Conservation (phyloP, 495 filamentous ascomycete species). For the Margaritispora aquatica region DNA sequence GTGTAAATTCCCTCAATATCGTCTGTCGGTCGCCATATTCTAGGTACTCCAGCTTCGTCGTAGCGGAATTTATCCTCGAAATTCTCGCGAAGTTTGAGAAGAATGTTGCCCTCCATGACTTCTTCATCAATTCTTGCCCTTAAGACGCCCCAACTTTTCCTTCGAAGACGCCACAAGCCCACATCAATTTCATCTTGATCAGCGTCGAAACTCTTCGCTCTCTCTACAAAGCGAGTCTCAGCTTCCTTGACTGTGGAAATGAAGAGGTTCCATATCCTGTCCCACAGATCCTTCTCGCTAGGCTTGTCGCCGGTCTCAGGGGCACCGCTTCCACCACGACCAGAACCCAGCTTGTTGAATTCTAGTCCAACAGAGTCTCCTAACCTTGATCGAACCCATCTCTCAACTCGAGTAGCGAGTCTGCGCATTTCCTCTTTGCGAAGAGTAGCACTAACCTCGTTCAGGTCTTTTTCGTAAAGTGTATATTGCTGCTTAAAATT, state of each 20-base stretch:
- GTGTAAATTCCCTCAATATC: constrained; percentile 96
- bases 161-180: constrained; percentile 83
- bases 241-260: constrained; percentile 79
- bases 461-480: constrained; percentile 70
- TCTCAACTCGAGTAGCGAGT: constrained; percentile 80
- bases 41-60: constrained; percentile 86
- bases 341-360: constrained; percentile 89
- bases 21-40: constrained; percentile 95
- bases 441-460: constrained; percentile 74
- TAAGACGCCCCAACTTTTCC: constrained; percentile 90
- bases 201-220: constrained; percentile 89
- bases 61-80: constrained; percentile 99
- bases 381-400: constrained; percentile 84
- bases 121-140: constrained; percentile 92
- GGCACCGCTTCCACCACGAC: constrained; percentile 70
- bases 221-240: constrained; percentile 74
- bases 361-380: constrained; percentile 85
- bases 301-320: constrained; percentile 62
- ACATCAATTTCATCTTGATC: constrained; percentile 87
- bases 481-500: constrained; percentile 51
- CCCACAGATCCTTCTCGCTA: constrained; percentile 83
- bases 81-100: constrained; percentile 94
- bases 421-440: constrained; percentile 94
- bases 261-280: constrained; percentile 89
- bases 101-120: constrained; percentile 92